Conservation (phyloP, 495 filamentous ascomycete genomes). For the Daldinia loculata region DNA sequence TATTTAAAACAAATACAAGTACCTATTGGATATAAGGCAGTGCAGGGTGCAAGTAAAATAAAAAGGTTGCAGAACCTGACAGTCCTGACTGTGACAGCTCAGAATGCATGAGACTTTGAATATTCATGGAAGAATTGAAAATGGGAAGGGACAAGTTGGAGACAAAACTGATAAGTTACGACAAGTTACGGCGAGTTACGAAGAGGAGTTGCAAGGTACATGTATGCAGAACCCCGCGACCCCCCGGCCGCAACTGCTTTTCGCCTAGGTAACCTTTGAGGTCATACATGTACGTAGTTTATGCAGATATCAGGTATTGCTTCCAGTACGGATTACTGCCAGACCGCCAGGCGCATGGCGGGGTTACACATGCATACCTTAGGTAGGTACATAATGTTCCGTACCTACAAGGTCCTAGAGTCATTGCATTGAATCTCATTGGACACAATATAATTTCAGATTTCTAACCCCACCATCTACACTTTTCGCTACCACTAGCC, state of each 20-base stretch:
- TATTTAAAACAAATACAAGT: neutral
- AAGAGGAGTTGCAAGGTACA: neutral
- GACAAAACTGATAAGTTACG: neutral
- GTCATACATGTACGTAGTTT: neutral
- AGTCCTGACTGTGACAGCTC: slow-evolving; percentile 21
- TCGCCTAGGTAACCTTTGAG: neutral
- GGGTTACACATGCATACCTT: neutral
- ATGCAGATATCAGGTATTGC: neutral
- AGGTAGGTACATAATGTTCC: too few relatives aligned
- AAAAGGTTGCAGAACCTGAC: slow-evolving; percentile 10
- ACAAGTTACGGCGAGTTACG: neutral
- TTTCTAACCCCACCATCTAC: slow-evolving; percentile 5
- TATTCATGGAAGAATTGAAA: neutral
- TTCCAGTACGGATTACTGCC: neutral
- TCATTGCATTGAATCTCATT: slow-evolving; percentile 12
- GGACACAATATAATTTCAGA: neutral
- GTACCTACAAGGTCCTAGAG: neutral
- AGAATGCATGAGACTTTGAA: slow-evolving; percentile 16
- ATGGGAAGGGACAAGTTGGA: neutral
- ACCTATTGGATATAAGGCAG: neutral
- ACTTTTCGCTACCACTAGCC: neutral
- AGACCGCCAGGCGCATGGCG: neutral
- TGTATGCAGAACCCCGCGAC: neutral
- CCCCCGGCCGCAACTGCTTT: too few relatives aligned
- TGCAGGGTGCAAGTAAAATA: slow-evolving; percentile 8